Conservation (phyloP, 140 eudicot species). For the Ambrosia hybrid region DNA sequence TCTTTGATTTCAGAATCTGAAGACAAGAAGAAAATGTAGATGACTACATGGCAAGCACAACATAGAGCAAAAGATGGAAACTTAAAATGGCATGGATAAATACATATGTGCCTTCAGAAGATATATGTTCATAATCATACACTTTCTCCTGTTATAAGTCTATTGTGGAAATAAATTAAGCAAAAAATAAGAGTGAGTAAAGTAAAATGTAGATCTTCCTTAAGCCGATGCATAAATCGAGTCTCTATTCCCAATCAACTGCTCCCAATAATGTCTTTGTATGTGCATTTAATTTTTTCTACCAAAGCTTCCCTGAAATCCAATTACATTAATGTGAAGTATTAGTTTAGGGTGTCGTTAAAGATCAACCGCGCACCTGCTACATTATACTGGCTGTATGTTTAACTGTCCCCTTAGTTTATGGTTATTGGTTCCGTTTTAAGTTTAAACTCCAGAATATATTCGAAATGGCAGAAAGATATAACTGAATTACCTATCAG, state of each 20-base stretch:
- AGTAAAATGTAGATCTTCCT: not conserved
- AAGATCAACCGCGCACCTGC: too few species aligned
- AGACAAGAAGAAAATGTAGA: not conserved
- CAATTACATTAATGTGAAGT: too few species aligned
- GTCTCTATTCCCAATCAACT: conserved; percentile 38
- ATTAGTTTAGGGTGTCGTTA: not conserved
- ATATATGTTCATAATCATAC: not conserved
- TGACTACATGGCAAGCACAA: not conserved
- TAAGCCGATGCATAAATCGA: conserved; percentile 5
- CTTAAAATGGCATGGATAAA: not conserved
- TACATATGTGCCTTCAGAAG: not conserved
- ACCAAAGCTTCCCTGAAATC: conserved; percentile 76
- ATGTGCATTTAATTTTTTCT: conserved; percentile 57
- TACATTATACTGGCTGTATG: too few species aligned
- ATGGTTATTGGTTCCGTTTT: too few species aligned
- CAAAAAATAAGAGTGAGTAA: not conserved
- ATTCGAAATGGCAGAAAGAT: too few species aligned
- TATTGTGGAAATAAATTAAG: not conserved
- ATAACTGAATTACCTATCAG: conserved; percentile 57
- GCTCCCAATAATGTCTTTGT: conserved; percentile 72
- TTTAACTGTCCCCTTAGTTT: too few species aligned
- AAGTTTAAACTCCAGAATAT: too few species aligned
- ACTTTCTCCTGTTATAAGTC: not conserved
- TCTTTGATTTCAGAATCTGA: too few species aligned
- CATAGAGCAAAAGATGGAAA: not conserved